These are phyloP conservation scores for Coemansia sp. DNA, from an alignment of 192 early-diverging fungal species.

Conservation along the genomic window DNA sequence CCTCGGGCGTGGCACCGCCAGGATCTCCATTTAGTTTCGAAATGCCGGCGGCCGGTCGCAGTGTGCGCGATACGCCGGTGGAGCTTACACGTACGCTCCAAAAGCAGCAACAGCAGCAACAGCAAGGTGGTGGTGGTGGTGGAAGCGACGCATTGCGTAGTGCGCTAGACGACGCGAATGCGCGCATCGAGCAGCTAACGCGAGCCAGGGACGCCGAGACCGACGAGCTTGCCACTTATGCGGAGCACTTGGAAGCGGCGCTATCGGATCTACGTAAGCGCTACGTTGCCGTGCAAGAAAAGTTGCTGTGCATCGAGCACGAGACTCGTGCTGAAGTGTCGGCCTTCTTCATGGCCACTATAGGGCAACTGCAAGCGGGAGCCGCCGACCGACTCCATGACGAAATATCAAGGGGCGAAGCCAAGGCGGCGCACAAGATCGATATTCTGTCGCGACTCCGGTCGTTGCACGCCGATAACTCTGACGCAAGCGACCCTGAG, in stretches of 20 bases:
- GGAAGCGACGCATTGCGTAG: constrained; percentile 34
- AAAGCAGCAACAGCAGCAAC: background rate
- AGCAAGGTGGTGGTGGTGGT: constrained; percentile 20
- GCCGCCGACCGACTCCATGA: constrained; percentile 45
- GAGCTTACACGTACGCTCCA: constrained; percentile 14
- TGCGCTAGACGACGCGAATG: constrained; percentile 33
- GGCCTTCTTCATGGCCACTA: constrained; percentile 43
- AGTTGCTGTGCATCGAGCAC: constrained; percentile 55
- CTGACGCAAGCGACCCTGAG: constrained; percentile 10
- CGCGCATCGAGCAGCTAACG: constrained; percentile 7
- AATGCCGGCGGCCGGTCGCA: constrained; percentile 11
- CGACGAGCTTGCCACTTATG: constrained; percentile 44
- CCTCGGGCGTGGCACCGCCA: background rate
- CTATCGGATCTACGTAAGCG: constrained; percentile 24
- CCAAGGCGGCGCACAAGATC: constrained; percentile 46
- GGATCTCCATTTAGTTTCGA: constrained; percentile 39
- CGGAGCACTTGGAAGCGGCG: constrained; percentile 23
- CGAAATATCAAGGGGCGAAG: constrained; percentile 36
- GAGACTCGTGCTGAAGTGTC: constrained; percentile 58
- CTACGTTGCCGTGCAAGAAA: constrained; percentile 55
- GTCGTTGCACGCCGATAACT: background rate
- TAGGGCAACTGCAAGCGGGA: constrained; percentile 51
- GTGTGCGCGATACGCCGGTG: constrained; percentile 15
- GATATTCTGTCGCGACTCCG: constrained; percentile 52
- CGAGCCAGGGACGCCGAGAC: constrained; percentile 19